Base-by-base conservation (phyloP, 2,329 filamentous ascomycete genomes). In the Catunica adiposa region DNA sequence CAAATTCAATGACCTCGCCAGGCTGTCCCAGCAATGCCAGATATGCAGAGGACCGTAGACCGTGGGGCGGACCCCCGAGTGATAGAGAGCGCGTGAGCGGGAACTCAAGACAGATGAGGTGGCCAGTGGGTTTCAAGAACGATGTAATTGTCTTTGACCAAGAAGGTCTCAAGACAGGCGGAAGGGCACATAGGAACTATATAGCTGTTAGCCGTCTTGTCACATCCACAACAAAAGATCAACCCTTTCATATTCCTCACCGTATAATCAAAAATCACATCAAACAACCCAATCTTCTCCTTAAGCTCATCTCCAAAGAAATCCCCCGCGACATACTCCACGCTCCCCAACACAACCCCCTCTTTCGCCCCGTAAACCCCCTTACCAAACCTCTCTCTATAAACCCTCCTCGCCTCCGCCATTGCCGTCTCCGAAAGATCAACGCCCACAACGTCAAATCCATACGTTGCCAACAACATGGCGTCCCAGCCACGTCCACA, bases 401-500 rank as follows among this genome's bases (percentile, higher is more conserved):
- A 65, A 23, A 64, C 68, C 31, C 61, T 62, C 58, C 71, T 66
- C 40, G 73, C 73, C 60, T 70, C 67, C 9, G 71, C 66, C 7
- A 73, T 61, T 2, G 73, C 74, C 14, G 62, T 63, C 7, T 71
- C 63, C 47, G 80, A 82, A 56, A 77, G 75, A 64, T 94, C 88
- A 1, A 94, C 68, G 0, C 86, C 89, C 62, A 79, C 82, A 1
- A 81, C 80, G 67, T 94, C 83, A 65, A 86, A 92, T 1, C 88
- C 88, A 63, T 83, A 79, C 8, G 79, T 78, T 52, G 81, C 78
- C 47, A 94, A 74, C 38, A 94, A 72, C 8, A 87, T 72, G 1
- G 88, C 84, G 68, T 94, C 89, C 64, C 92, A 84, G 3, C 88
- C 89, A 50, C 78, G 77, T 0, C 88, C 89, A 67, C 88, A 94